These are phyloP conservation scores for Dendrostoma leiphaemia DNA, from an alignment of 2,329 filamentous ascomycete species.

Conservation along the genomic window DNA sequence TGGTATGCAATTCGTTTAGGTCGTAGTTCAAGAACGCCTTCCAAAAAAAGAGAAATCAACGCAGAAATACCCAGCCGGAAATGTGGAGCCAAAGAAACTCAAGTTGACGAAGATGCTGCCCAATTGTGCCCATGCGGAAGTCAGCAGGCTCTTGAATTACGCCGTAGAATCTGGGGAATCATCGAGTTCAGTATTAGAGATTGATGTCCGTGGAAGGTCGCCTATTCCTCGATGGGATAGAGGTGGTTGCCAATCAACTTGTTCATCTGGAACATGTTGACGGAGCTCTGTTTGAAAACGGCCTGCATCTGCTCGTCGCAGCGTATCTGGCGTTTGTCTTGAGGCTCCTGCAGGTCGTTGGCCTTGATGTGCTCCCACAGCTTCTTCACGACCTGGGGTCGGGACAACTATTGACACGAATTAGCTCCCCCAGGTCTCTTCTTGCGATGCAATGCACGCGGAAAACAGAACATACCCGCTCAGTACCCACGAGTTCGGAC, in stretches of 20 bases:
- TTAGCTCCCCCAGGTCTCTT: conserved; percentile 23
- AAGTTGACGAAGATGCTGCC: not conserved
- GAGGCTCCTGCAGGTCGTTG: conserved; percentile 84
- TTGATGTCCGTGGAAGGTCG: not conserved
- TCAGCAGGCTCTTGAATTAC: not conserved
- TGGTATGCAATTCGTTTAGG: conserved; percentile 1
- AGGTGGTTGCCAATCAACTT: conserved; percentile 89
- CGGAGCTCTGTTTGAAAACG: conserved; percentile 85
- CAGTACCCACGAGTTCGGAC: conserved; percentile 67
- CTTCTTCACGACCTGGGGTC: conserved; percentile 93
- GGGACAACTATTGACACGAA: conserved; percentile 63
- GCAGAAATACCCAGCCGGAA: not conserved
- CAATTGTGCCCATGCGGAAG: not conserved
- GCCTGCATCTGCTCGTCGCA: conserved; percentile 91
- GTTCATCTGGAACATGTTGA: conserved; percentile 99
- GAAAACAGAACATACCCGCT: conserved; percentile 51
- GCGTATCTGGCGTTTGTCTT: conserved; percentile 85
- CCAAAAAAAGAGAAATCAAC: not conserved
- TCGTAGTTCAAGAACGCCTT: conserved; percentile 5
- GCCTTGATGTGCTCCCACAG: conserved; percentile 94
- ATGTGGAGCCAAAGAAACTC: not conserved
- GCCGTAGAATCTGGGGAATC: not conserved
- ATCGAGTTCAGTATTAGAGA: no score
- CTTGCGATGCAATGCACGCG: no score
- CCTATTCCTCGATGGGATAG: conserved; percentile 73